phyloP scores from a whole-genome alignment of 192 early-diverging fungal species.

The Chytriomyces hyalinus region DNA sequence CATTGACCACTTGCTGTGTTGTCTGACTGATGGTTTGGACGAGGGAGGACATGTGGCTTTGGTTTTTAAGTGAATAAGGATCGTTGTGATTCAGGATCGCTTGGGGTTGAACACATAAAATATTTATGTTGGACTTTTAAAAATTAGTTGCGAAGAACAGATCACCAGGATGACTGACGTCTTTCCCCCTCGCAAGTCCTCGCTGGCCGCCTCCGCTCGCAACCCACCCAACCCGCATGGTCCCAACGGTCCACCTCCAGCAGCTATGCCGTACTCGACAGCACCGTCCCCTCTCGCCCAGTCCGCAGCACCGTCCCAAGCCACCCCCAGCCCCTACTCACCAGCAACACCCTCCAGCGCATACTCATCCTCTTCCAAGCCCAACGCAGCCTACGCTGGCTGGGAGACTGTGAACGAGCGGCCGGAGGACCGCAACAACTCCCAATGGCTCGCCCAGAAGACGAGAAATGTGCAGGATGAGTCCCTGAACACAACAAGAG shows the following conservation, averaged over 20 bases:
- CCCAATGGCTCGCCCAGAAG: conserved; percentile 41
- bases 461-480: conserved; percentile 55
- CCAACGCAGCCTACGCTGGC: not conserved
- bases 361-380: not conserved
- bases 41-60: not conserved
- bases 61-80: too few species aligned
- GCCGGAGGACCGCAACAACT: conserved; percentile 27
- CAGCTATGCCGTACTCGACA: not conserved
- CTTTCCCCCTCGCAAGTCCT: not conserved
- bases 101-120: too few species aligned
- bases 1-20: not conserved
- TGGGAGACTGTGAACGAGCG: not conserved
- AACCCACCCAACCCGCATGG: conserved; percentile 1
- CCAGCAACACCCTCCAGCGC: not conserved
- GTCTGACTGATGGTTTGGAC: not conserved
- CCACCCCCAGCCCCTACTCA: not conserved
- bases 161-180: not conserved
- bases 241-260: not conserved
- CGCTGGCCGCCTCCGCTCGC: not conserved
- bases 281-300: not conserved
- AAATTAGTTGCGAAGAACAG: not conserved
- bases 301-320: not conserved
- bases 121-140: not conserved
- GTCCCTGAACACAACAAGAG: conserved; percentile 45
- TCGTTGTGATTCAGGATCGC: too few species aligned